A percentile compares a stretch with the other conserved stretches of the same genome.
Evolutionary conservation across 1,284 basidiomycete genomes (phyloP).

Genomic region (Trichosporon faecale): DNA sequence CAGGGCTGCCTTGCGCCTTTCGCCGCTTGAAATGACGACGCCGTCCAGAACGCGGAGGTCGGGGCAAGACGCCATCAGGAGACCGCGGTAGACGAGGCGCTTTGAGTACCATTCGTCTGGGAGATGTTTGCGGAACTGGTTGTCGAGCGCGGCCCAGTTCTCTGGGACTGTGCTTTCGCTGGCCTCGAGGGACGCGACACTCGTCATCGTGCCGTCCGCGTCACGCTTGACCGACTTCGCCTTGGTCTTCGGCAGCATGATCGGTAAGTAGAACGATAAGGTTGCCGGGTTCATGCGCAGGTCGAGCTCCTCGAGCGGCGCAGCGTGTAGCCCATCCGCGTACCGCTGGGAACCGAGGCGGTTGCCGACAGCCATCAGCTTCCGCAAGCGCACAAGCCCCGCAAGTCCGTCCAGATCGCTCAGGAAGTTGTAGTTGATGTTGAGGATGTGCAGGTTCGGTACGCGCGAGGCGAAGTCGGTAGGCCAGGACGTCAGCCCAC

Average conservation of each 20-base stretch:
- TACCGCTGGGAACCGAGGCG: slow-evolving; percentile 63
- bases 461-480: slow-evolving; percentile 62
- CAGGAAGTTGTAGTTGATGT: slow-evolving; percentile 93
- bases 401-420: slow-evolving; percentile 65
- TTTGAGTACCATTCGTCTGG: slow-evolving; percentile 82
- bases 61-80: slow-evolving; percentile 72
- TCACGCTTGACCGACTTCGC: slow-evolving; percentile 6
- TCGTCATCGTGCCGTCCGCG: slow-evolving; percentile 9
- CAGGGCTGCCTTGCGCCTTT: slow-evolving; percentile 71
- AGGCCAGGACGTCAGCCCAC: slow-evolving; percentile 75
- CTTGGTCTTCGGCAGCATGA: slow-evolving; percentile 58
- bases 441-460: slow-evolving; percentile 87
- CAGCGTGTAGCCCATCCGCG: slow-evolving; percentile 63
- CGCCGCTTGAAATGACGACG: slow-evolving; percentile 70
- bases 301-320: slow-evolving; percentile 78
- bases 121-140: slow-evolving; percentile 77
- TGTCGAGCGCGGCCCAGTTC: slow-evolving; percentile 67
- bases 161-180: background rate
- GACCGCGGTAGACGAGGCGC: slow-evolving; percentile 78
- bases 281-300: slow-evolving; percentile 94
- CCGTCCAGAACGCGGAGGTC: slow-evolving; percentile 73
- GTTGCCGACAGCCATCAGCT: slow-evolving; percentile 80
- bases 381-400: slow-evolving; percentile 71
- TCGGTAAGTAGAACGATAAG: slow-evolving; percentile 86
- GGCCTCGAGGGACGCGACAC: slow-evolving; percentile 12